Evolutionary conservation across 2,329 filamentous ascomycete species (phyloP), one percentile per base, ranked within the genome.

Genomic region (Periconia sp.): DNA sequence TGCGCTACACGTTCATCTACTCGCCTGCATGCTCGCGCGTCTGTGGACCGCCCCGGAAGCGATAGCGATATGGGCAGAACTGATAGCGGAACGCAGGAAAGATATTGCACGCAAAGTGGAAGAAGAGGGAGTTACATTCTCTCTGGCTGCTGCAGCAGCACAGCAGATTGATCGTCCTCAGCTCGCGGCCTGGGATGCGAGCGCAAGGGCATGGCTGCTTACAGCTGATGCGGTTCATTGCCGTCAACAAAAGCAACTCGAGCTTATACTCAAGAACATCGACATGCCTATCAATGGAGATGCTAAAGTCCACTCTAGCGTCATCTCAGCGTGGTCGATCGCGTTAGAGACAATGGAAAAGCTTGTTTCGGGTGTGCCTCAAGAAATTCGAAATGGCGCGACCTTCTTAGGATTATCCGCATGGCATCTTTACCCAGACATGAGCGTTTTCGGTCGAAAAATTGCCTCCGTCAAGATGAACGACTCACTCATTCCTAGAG

Each of bases 11-110:
- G 56, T 69, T 0, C 65, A 76, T 49, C 58, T 76, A 1, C 69
- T 76, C 1, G 71, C 66, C 2, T 76, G 73, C 54, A 72, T 76
- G 62, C 55, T 76, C 2, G 70, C 71, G 1, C 56, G 69, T 1
- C 63, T 72, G 1, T 76, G 63, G 56, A 49, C 33, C 2, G 18
- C 40, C 8, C n/a, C 55, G 1, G 64, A 74, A 52, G 71, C 72
- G 1, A 66, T 56, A 2, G 64, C 72, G 0, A 58, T 75, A 1
- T 76, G 73, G 73, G 57, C 61, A 1, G 66, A 76, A 47, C 27
- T 76, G 6, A 56, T 75, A 11, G 19, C 57, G 37, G 51, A 51
- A 20, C 41, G 61, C 41, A 57, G 49, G 41, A 43, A 53, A 41
- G 54, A 55, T 27, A 15, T 48, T 14, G 42, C 42, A 14, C 3